Conservation (phyloP, 2,329 filamentous ascomycete species). For the Sporothrix brasiliensis region DNA sequence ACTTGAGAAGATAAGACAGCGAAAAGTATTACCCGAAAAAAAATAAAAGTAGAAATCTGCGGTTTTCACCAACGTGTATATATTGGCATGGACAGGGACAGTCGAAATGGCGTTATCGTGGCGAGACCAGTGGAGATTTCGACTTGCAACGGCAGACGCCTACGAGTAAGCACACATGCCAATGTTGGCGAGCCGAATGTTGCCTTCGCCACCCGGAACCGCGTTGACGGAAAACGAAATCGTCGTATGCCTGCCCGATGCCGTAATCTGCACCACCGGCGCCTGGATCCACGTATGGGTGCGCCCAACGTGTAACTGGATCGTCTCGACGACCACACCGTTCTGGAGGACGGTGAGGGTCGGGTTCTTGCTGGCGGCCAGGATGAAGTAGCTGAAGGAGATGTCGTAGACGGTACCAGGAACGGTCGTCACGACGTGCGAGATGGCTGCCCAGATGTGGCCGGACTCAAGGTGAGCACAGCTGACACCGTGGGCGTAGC, state of each 20-base stretch:
- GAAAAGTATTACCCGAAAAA: too few relatives aligned
- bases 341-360: neutral
- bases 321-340: neutral
- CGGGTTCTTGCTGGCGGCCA: neutral
- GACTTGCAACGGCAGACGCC: too few relatives aligned
- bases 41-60: too few relatives aligned
- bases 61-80: too few relatives aligned
- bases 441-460: neutral
- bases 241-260: neutral
- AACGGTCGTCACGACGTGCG: neutral
- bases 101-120: too few relatives aligned
- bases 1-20: too few relatives aligned
- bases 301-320: neutral
- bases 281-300: neutral
- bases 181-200: neutral
- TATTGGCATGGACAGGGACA: too few relatives aligned
- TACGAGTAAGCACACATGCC: neutral
- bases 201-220: neutral
- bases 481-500: neutral
- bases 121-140: too few relatives aligned
- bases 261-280: neutral
- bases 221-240: neutral
- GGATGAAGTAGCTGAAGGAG: neutral
- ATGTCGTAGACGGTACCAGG: neutral
- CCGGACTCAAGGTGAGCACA: neutral